Base-by-base conservation (phyloP, 805 yeast species). In the Debaryomyces hansenii region DNA sequence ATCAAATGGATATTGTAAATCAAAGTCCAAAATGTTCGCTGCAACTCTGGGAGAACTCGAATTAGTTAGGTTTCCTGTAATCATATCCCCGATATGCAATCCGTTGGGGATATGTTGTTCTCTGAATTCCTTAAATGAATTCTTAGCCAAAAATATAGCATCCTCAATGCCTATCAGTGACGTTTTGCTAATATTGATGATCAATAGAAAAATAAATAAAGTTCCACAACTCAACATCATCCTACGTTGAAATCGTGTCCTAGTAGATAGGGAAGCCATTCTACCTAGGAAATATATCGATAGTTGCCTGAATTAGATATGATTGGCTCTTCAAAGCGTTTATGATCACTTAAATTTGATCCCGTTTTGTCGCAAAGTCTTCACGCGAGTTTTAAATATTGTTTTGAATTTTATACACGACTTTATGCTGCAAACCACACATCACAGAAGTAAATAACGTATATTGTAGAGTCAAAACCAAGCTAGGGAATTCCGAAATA, bases 1-100 rank as follows among this genome's bases (percentile, higher is more conserved):
- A 45, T 62, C 64, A 20, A 67, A 52, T 3, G 72, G 72, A 46
- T 64, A 60, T 41, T 69, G 71, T 27, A 57, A 44, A 21, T 60
- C 66, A n/a, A 40, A 39, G 24, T 36, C 41, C n/a, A 32, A 29
- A 45, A 45, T 12, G 20, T 24, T 15, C 21, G 27, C 14, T 16
- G 12, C 33, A 38, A 31, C 14, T 2, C 15, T 12, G 27, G 36
- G 14, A 12, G 32, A 12, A 4, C 32, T 35, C 12, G n/a, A n/a
- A 18, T 35, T 7, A n/a, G 38, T 35, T 8, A 16, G 2, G 6
- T 12, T 35, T 3, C 6, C 6, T 2, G 20, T 18, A 6, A 35
- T 35, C 20, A 24, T 18, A 20, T 18, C n/a, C 7, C 38, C 20
- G 18, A 35, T 12, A 16, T 16, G 20, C 24, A 15, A 21, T 32